Base-by-base conservation (phyloP, 495 filamentous ascomycete genomes). In the Tuber aestivum region DNA sequence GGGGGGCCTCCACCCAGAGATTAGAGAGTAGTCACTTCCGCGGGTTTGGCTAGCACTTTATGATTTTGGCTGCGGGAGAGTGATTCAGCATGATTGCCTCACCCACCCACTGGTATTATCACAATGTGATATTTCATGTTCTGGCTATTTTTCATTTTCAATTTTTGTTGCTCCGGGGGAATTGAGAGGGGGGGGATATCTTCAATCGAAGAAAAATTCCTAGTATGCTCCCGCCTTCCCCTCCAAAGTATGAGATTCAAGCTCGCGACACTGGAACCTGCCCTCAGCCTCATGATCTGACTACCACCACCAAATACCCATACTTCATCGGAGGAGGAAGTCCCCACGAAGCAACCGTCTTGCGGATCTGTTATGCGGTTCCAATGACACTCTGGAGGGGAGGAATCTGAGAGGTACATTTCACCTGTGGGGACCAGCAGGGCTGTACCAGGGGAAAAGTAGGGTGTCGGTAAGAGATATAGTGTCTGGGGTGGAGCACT, bases 1-100 rank as follows among this genome's bases (percentile, higher is more conserved):
- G 74, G 38, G 81, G 78, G 12, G 61, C 41, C 21, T 77, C 68
- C 8, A 72, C 77, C 81, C 75, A 81, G 41, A 82, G 41, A 83
- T 80, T 35, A 83, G 69, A 0, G 81, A 82, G 61, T 82, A 82
- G 50, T 82, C 81, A 42, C 69, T 73, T 16, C 74, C 76, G 42
- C 75, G 50, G 27, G 42, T 69, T 56, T 82, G 74, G 38, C 69
- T 70, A 21, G 69, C 20, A 14, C 75, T 70, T 16, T 12, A 61
- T 44, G 75, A 80, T 41, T 81, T 83, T 41, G 41, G 40, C 38
- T 70, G 71, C 76, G 27, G 80, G 70, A 81, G 81, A 48, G 41
- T 56, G 78, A 83, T 75, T 80, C 72, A 23, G 81, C 81, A 71
- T 79, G 50, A 70, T 83, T 82, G 41, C 6, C 16, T 20, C 80